Evolutionary conservation across 768 basidiomycete genomes (phyloP), one percentile per base, ranked within the genome.

Genomic region (Pulveroboletus ravenelii): DNA sequence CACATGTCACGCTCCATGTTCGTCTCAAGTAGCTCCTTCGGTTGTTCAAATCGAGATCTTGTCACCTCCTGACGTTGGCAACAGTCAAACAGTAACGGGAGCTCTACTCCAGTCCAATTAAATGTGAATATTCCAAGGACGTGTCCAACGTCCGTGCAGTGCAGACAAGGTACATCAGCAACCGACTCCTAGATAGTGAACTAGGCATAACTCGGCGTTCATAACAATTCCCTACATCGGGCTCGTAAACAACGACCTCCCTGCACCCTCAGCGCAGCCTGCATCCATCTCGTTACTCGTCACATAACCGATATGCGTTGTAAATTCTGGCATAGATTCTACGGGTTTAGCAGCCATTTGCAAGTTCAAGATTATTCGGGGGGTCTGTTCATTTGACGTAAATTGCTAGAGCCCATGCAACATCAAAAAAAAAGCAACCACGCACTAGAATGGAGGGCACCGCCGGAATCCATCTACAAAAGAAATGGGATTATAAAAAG

Each of bases 311-410:
- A 46, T 31, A 18, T 45, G 12, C 5, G 59, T 61, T 1, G 55
- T 61, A 13, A 58, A n/a, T 43, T 61, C 55, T 14, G 40, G 10
- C n/a, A 13, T 13, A 20, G 48, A 32, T 13, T 53, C 54, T 20
- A 37, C 31, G 17, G 45, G 49, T 37, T 56, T 42, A n/a, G 40
- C 42, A 7, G 50, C 48, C 48, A 43, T 53, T 30, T 50, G 61
- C 30, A 60, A 48, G 37, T 61, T 63, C 25, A 61, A 10, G 34
- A 63, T 60, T 1, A 61, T 49, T 27, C 54, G 61, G n/a, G 61
- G 34, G 8, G 60, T 53, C 60, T 61, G 42, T 41, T 18, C 17
- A 10, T 48, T 35, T 6, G 31, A 39, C 18, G 20, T 12, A 3
- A 48, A 27, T 48, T 23, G 35, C 15, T 15, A 13, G 20, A 13